Evolutionary conservation across 2,329 filamentous ascomycete species (phyloP), one percentile per base, ranked within the genome.

Genomic region (Cytospora schulzeri): DNA sequence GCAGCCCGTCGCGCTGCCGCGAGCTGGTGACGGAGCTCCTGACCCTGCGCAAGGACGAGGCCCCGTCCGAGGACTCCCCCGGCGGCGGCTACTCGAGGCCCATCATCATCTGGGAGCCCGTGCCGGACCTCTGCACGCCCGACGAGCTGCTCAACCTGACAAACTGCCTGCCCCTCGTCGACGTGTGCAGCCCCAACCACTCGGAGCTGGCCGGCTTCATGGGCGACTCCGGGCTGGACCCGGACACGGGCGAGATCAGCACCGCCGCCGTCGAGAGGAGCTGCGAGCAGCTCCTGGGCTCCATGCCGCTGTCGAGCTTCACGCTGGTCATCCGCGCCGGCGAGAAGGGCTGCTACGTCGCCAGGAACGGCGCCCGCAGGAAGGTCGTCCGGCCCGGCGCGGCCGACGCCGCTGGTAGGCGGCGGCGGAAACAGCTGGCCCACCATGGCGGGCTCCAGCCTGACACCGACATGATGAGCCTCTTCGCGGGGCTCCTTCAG

Each of bases 31-130:
- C 84, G 1, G 85, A 88, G n/a, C 91, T 98, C 65, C 79, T 88
- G 6, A 78, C 81, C 4, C 83, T 87, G 33, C 79, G 85, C 11
- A 83, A 81, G 71, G 76, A 76, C 11, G 67, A 63, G 48, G 66
- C 69, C 4, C 69, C 68, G 1, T 54, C 68, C 6, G 67, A 72
- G 33, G 71, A 70, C 33, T 64, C 48, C 58, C 71, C 63, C 52
- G 76, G 51, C 12, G 64, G 51, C 26, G 66, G 71, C 14, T 81
- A 80, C 69, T 71, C 79, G 1, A 84, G 85, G 56, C 91, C 93
- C 1, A 77, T 93, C 8, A 92, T 97, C 74, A 86, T 98, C 60
- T 99, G 94, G 94, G 95, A 99, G 75, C 95, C 95, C 0, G 91
- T 97, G 1, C 95, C 95, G 1, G 92, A 97, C 76, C 83, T 92